A percentile compares a stretch with the other conserved stretches of the same genome.
phyloP scores from a whole-genome alignment of 176 grass and related monocot genomes.

The Lolium perenne region DNA sequence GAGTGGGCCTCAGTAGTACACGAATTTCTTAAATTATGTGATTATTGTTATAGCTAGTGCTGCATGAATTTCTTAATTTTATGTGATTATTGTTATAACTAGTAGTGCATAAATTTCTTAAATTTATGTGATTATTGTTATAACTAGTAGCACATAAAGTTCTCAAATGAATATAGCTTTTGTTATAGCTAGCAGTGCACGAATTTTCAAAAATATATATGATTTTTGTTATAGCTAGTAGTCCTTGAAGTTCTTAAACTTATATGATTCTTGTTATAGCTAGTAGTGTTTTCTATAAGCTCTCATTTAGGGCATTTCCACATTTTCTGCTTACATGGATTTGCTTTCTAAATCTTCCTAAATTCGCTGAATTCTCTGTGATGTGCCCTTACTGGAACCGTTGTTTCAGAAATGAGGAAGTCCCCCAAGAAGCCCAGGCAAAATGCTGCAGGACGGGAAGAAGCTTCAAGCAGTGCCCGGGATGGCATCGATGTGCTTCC shows the following conservation, averaged over 20 bases:
- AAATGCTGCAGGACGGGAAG: neutral
- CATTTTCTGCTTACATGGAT: neutral
- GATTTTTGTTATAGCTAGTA: neutral
- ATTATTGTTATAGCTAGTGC: neutral
- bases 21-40: neutral
- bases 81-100: neutral
- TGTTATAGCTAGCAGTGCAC: no score
- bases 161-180: no score
- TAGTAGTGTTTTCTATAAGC: neutral
- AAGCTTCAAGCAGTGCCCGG: neutral
- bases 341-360: neutral
- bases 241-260: neutral
- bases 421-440: no score
- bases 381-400: neutral
- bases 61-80: neutral
- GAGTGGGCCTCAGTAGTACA: neutral
- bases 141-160: neutral
- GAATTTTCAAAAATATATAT: neutral
- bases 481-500: neutral
- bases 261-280: neutral
- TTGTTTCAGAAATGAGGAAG: no score
- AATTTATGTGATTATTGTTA: no score
- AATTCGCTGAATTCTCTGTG: neutral
- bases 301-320: slow-evolving; percentile 9
- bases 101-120: neutral